These are phyloP conservation scores for Thuja plicata DNA, from an alignment of 83 land plant genomes.

Conservation along the genomic window DNA sequence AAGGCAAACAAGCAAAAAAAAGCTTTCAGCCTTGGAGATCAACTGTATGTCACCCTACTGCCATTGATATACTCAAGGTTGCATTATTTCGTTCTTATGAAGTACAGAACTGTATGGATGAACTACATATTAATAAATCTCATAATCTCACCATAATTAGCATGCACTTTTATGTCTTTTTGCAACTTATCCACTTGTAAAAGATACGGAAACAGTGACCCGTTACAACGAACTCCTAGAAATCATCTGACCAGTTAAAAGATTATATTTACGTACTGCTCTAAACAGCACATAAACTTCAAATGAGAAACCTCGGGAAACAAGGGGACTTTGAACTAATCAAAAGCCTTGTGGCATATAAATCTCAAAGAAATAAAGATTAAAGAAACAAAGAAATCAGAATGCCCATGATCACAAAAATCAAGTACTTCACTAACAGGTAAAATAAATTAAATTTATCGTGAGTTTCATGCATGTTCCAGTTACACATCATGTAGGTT, in stretches of 20 bases:
- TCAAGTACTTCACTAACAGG: background rate
- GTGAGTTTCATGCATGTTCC: background rate
- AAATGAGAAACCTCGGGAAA: background rate
- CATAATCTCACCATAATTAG: background rate
- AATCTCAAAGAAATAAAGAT: background rate
- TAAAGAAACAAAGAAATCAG: background rate
- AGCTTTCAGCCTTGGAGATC: background rate
- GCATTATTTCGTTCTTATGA: background rate
- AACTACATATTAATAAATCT: background rate
- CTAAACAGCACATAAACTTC: background rate
- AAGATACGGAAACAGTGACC: background rate
- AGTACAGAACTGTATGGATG: background rate
- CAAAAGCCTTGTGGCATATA: background rate
- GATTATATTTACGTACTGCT: background rate
- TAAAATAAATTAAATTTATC: background rate
- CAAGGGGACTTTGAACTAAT: background rate
- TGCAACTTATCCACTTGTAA: background rate
- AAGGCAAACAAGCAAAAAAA: background rate
- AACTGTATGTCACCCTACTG: background rate
- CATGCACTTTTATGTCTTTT: background rate
- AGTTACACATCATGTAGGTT: background rate
- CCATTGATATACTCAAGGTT: background rate
- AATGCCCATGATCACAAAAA: background rate
- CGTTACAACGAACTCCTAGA: background rate
- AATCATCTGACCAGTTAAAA: background rate